These are phyloP conservation scores for Cornus florida DNA, from an alignment of 148 eudicot species.

Conservation along the genomic window DNA sequence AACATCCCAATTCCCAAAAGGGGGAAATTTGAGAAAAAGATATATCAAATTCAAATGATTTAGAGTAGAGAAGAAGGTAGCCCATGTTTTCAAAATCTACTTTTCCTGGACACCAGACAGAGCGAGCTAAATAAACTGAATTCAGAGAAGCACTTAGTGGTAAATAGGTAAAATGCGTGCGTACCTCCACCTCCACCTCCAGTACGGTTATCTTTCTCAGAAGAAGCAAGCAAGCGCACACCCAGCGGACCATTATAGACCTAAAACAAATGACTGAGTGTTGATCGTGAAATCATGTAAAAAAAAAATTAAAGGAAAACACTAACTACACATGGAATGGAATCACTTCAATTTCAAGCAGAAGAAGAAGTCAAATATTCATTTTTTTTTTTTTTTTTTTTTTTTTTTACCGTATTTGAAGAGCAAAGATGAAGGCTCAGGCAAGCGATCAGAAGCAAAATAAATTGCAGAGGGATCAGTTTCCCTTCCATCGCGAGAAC, in stretches of 20 bases:
- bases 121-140: background rate
- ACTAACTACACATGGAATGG: background rate
- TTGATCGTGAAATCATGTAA: background rate
- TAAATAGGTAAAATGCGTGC: background rate
- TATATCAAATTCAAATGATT: background rate
- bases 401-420: background rate
- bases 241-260: conserved; percentile 1
- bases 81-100: background rate
- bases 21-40: background rate
- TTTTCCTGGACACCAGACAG: background rate
- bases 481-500: background rate
- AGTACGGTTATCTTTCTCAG: conserved; percentile 6
- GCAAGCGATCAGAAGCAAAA: background rate
- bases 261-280: conserved; percentile 8
- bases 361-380: background rate
- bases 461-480: background rate
- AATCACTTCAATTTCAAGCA: background rate
- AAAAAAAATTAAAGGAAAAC: background rate
- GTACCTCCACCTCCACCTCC: background rate
- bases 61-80: background rate
- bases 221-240: conserved; percentile 10
- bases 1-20: background rate
- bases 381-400: background rate
- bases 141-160: background rate
- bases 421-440: background rate